Evolutionary conservation across 805 yeast genomes (phyloP).

Genomic region (Metschnikowia cubensis): DNA sequence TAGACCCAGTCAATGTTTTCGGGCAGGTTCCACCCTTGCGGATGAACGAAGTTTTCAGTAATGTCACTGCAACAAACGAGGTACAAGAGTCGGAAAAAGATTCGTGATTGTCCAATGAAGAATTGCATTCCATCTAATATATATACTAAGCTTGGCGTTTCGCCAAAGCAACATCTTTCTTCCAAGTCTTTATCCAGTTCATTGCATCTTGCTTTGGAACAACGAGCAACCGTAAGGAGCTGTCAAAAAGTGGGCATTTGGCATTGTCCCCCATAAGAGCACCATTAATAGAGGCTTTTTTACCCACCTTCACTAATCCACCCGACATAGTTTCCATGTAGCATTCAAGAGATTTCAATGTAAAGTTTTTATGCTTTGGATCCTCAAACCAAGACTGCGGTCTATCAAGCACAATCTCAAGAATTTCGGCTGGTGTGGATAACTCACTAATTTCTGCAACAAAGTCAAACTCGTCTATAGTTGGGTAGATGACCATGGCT

Average conservation of each 20-base stretch:
- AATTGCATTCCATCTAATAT: not conserved
- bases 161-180: slow-evolving; percentile 53
- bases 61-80: not conserved
- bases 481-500: slow-evolving; percentile 75
- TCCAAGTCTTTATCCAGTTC: slow-evolving; percentile 67
- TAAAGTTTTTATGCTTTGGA: slow-evolving; percentile 59
- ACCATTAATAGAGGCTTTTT: slow-evolving; percentile 61
- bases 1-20: slow-evolving; percentile 67
- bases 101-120: not conserved
- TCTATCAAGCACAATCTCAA: slow-evolving; percentile 55
- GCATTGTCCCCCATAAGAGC: slow-evolving; percentile 62
- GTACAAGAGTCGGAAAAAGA: not conserved
- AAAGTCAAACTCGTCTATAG: slow-evolving; percentile 79
- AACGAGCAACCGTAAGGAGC: slow-evolving; percentile 64
- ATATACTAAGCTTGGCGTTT: slow-evolving; percentile 23
- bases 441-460: slow-evolving; percentile 72
- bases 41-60: slow-evolving; percentile 57
- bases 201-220: slow-evolving; percentile 70
- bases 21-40: slow-evolving; percentile 70
- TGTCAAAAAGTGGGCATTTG: slow-evolving; percentile 72
- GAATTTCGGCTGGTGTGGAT: slow-evolving; percentile 58
- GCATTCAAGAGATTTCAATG: slow-evolving; percentile 56
- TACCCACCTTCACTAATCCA: slow-evolving; percentile 82
- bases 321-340: slow-evolving; percentile 81
- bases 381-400: slow-evolving; percentile 67